Base-by-base conservation (phyloP, 164 flowering plant species). In the Vitis rotundifolia region DNA sequence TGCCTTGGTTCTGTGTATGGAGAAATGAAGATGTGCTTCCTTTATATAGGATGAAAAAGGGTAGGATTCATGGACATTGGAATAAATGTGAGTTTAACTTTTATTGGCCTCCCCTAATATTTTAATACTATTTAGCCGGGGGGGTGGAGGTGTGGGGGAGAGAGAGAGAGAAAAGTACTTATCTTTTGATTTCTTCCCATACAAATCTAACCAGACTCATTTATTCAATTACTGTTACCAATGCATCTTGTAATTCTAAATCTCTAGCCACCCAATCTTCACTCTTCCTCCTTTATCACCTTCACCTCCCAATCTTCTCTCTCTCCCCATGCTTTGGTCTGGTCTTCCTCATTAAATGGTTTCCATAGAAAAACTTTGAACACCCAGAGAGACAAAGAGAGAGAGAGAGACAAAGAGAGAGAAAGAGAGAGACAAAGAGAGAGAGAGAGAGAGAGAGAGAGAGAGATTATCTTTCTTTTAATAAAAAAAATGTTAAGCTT, bases 181-280 rank as follows among this genome's bases (percentile, higher is more conserved):
- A 58, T 50, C 48, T 51, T 64, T 52, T 44, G 5, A 22, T 53
- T 51, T 14, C 48, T 56, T 52, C 55, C 64, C 51, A 61, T 59
- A 2, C 66, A 52, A 29, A 48, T 16, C 29, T 50, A 15, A 16
- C 64, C 72, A 63, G 48, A 58, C 69, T 76, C 84, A 78, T 77
- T 78, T 66, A 77, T 61, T 73, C 71, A 31, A 59, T 77, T 71
- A 62, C 85, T 71, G 66, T 68, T 80, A 81, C 81, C 86, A 76
- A 82, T 83, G 85, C 78, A 44, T 77, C 87, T 84, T 74, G 87
- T 81, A 77, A 78, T 73, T 76, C 78, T 84, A 78, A 79, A 79
- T 73, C 47, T 58, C 26, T 62, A 52, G 16, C 48, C 59, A 48
- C 31, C 67, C 74, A 73, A 69, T 69, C 73, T 60, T 13, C 52